Evolutionary conservation across 306 rosid species (phyloP), one percentile per base, ranked within the genome.

Genomic region (Rubus idaeus): DNA sequence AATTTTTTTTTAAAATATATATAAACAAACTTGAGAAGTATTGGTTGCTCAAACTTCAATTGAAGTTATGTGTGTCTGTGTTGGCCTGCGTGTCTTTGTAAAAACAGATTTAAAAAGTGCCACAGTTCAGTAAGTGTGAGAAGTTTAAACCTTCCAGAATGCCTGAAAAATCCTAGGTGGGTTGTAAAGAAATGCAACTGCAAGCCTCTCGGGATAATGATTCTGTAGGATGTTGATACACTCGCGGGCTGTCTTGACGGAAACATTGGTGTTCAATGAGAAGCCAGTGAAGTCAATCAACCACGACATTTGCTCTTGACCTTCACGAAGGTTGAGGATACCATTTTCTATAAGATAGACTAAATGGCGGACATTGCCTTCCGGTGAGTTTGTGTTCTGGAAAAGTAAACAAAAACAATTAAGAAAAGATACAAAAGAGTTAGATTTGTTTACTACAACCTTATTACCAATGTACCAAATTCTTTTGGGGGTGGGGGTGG

Each of bases 191-290:
- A 92, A 84, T 58, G 89, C 90, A 46, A 89, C 52, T 16, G 84
- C 97, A 60, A 95, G 98, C 87, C 98, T 88, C 80, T 95, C 97
- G 1, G 98, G 98, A 75, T 95, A 95, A 89, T 92, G 97, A 71
- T 73, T 89, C 81, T 95, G 99, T 56, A 95, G 83, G 70, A 95
- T 80, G 88, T 95, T 49, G 56, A 90, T 87, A 52, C 91, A 82
- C 18, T 95, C 99, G 52, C 91, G 86, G 68, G 96, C 83, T 50
- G 91, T 86, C 87, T 90, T 95, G 82, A 89, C 73, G 1, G 92
- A 42, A 46, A 90, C 7, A 20, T 46, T 89, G 72, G 92, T 82
- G 77, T 65, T 75, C 72, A 92, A 66, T 41, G 97, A 75, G 75
- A 88, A 90, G 75, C 97, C 99, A 1, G 88, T 86, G 85, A 84